Evolutionary conservation across 441 rosid genomes (phyloP), one percentile per base, ranked within the genome.

Genomic region (Arabidopsis lyrata): DNA sequence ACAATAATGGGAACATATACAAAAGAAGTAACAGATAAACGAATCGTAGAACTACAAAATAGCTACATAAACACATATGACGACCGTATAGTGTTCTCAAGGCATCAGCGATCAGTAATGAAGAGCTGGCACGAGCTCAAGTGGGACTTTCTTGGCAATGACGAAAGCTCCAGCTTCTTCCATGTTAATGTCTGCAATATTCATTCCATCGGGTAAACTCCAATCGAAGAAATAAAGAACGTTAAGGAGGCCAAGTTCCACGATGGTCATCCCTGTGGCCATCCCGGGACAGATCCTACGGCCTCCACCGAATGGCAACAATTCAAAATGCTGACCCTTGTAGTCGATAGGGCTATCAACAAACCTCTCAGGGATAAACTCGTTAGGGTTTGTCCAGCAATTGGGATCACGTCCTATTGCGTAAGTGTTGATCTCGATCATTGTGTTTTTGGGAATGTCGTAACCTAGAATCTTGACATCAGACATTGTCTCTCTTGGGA

Each of bases 331-430:
- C 18, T 68, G 73, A 39, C 81, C 81, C 12, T 65, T 52, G 9
- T 73, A 69, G n/a, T 78, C 78, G 1, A 69, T 48, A 18, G 38
- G 76, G 44, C 5, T 58, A 39, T 78, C 63, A 2, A 63, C 8
- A 56, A 78, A 78, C 8, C 78, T 78, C 36, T 74, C 78, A 1
- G 81, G 78, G 27, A 32, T 41, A 15, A 78, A 78, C 2, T 78
- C 76, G 1, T 74, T 62, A n/a, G 81, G 78, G 32, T 58, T 74
- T 32, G 15, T 13, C 81, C 81, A 78, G 54, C 44, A 55, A 5
- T 50, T 54, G 11, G 81, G 81, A 63, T 78, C 81, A 44, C 81
- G 68, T 9, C 75, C 78, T n/a, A 78, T 78, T 6, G 81, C 49
- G 12, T 68, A 78, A 32, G 74, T 70, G 69, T 78, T 78, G 50